A percentile compares a stretch with the other conserved stretches of the same genome.
phyloP scores from a whole-genome alignment of 257 asterid genomes.

The Anisodus acutangulus region DNA sequence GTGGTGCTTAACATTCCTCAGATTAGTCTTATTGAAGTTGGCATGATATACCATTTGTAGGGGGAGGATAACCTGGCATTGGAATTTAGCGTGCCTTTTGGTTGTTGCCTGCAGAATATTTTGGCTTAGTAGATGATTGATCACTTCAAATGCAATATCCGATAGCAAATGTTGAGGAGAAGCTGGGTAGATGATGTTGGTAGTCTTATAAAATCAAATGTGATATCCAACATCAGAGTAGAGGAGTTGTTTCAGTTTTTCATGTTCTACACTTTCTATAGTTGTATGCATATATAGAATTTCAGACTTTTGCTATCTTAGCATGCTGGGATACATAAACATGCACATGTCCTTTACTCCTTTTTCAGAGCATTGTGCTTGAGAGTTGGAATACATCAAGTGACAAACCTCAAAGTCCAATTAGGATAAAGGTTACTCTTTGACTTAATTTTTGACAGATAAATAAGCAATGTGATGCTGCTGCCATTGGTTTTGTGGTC shows the following conservation, averaged over 20 bases:
- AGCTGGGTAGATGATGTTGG: neutral
- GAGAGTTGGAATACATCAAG: neutral
- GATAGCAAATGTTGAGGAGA: neutral
- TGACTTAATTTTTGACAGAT: neutral
- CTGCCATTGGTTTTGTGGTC: neutral
- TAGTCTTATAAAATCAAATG: neutral
- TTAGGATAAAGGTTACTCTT: neutral
- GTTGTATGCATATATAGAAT: neutral
- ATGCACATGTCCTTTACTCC: slow-evolving; percentile 1
- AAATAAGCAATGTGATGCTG: neutral
- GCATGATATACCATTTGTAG: slow-evolving; percentile 47
- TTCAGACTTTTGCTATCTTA: neutral
- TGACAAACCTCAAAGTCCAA: neutral
- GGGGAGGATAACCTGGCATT: neutral
- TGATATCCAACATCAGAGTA: neutral
- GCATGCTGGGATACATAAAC: neutral
- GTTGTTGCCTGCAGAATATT: slow-evolving; percentile 5
- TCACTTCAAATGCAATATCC: neutral
- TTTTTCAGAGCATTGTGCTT: slow-evolving; percentile 3
- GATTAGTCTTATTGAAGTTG: slow-evolving; percentile 47
- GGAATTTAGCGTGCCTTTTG: slow-evolving; percentile 15
- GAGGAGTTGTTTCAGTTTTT: slow-evolving; percentile 3
- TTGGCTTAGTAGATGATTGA: slow-evolving; percentile 21
- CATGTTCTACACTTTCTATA: neutral
- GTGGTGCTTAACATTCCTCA: slow-evolving; percentile 48